Evolutionary conservation across 2,329 filamentous ascomycete species (phyloP), one percentile per base, ranked within the genome.

Genomic region (Colletotrichum brevisporum): DNA sequence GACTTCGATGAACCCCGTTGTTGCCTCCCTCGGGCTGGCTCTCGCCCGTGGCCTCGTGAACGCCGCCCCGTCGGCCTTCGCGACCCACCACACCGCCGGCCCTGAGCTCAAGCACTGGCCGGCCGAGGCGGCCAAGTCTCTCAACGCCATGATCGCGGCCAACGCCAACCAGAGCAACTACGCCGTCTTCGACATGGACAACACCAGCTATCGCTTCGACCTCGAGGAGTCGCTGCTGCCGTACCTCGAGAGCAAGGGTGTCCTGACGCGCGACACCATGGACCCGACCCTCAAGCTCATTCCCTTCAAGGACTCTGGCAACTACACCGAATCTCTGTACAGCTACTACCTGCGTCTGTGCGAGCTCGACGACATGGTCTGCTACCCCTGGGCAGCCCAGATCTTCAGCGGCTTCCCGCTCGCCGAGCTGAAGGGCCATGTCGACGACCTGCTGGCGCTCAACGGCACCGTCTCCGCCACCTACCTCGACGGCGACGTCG

Each of bases 401-500:
- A 76, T 83, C 64, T 84, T 80, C 57, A 77, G 78, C 48, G 82
- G 81, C 27, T 74, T 84, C 41, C 77, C 82, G 1, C 77, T 87
- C 62, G 78, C 82, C 59, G 79, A 84, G 69, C 78, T 84, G 43
- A 83, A 83, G 74, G 80, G 78, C 67, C 82, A 83, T 71, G 80
- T 84, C 2, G 85, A 85, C 71, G 80, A 85, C 70, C 78, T 86
- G 67, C 82, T 85, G 76, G 78, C 82, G 1, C 77, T 82, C 65
- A 80, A 82, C 74, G 69, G 56, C 27, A 79, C 78, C 9, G 78
- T 84, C 5, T 69, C 76, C 5, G 75, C 76, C n/a, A 78, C 74
- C 5, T 82, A 83, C 71, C 82, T 74, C 52, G 76, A 80, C 10
- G 79, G 71, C 18, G 80, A 77, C 18, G 73, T 74, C 5, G 64